These are phyloP conservation scores for Diutina catenulata DNA, from an alignment of 1,139 yeast species.

Conservation along the genomic window DNA sequence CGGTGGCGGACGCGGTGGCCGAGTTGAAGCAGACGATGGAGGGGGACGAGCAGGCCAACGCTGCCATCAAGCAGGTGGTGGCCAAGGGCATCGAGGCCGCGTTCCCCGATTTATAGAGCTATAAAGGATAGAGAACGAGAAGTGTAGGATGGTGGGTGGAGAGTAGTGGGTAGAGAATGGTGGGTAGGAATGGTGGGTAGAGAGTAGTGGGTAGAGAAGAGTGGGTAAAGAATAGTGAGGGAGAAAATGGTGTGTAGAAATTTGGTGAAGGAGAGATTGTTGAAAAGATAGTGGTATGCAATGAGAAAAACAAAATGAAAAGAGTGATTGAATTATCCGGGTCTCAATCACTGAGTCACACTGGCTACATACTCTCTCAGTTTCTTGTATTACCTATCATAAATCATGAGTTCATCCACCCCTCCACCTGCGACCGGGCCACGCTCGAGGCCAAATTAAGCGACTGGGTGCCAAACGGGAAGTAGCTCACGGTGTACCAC, in stretches of 20 bases:
- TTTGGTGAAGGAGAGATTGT: background rate
- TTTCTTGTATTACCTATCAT: too few relatives aligned
- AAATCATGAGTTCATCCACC: too few relatives aligned
- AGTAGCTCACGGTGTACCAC: slow-evolving; percentile 51
- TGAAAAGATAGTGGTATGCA: background rate
- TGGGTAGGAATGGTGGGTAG: too few relatives aligned
- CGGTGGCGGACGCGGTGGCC: slow-evolving; percentile 16
- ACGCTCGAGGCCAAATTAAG: slow-evolving; percentile 40
- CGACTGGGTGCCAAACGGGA: slow-evolving; percentile 51
- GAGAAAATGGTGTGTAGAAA: too few relatives aligned
- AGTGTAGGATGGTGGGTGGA: too few relatives aligned
- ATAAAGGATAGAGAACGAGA: too few relatives aligned
- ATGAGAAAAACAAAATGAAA: background rate
- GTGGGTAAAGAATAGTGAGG: too few relatives aligned
- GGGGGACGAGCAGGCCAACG: slow-evolving; percentile 20
- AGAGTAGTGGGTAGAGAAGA: too few relatives aligned
- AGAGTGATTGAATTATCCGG: too few relatives aligned
- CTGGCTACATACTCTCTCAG: too few relatives aligned
- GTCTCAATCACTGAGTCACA: too few relatives aligned
- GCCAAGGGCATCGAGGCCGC: slow-evolving; percentile 23
- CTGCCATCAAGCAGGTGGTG: slow-evolving; percentile 35
- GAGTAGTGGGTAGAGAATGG: too few relatives aligned
- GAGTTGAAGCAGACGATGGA: slow-evolving; percentile 16
- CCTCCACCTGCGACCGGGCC: slow-evolving; percentile 47
- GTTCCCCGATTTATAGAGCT: background rate